Evolutionary conservation across 257 asterid species (phyloP), one percentile per base, ranked within the genome.

Genomic region (Sherardia arvensis): DNA sequence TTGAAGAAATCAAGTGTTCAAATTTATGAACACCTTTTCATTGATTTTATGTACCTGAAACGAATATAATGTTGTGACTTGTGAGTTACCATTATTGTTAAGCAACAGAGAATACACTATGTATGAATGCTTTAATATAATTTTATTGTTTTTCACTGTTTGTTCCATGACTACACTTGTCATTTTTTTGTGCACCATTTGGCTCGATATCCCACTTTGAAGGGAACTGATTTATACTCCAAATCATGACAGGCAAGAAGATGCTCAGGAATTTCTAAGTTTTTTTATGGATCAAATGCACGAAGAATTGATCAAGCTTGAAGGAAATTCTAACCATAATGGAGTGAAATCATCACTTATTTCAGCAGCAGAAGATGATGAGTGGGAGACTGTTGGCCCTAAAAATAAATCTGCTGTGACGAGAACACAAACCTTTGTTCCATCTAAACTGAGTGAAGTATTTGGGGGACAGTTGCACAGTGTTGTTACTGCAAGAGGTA

Each of bases 331-430:
- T 59, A 65, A 61, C 72, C 62, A 70, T 73, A 79, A 69, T 55
- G 97, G 89, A 40, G 76, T 70, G 62, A 91, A 77, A 47, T 74
- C 81, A 28, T 77, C 84, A 70, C 51, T 92, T 78, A 84, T 83
- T 62, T 87, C 95, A 56, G 75, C 81, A 36, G 78, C 84, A 59
- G 98, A 88, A 71, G 98, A 85, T 66, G 98, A 92, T 29, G 98
- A 76, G 73, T 92, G 98, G 98, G 98, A 86, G 76, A 92, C 97
- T 65, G 95, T 92, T 65, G 98, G 97, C 62, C 98, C 87, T 45
- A 92, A 87, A 83, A 92, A 92, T 84, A 92, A 85, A 73, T 92
- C 98, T 74, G 92, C 97, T 25, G 91, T 92, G 70, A 92, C 95
- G 28, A 85, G 97, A 74, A 87, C 89, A 36, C 98, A 88, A 75